Evolutionary conservation across 1,284 basidiomycete species (phyloP), one percentile per base, ranked within the genome.

Genomic region (Irpex sp.): DNA sequence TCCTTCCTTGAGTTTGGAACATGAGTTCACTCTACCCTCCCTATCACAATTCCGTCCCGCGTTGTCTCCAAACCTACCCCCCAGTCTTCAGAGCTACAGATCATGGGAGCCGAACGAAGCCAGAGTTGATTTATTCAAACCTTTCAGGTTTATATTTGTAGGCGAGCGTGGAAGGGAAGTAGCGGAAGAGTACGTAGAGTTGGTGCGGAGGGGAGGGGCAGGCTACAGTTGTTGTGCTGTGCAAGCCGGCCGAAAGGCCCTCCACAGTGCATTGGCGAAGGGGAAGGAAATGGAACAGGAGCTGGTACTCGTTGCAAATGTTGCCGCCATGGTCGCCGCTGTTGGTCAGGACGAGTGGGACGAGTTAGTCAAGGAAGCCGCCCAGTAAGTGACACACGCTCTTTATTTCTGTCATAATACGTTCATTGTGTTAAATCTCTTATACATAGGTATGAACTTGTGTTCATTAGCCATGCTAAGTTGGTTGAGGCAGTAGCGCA

Each of bases 91-190:
- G 68, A 75, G 72, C 1, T 75, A 81, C 67, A 78, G 75, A 19
- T 71, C 81, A 2, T 91, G 88, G 89, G 81, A 85, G 62, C 82
- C 83, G 0, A 84, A 84, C 61, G 85, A 86, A 67, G 82, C 78
- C 60, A 78, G 88, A 12, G 63, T 81, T 9, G 75, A 77, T 53
- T 74, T 91, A 64, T 77, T 91, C 21, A 69, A 72, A 5, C 71
- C 72, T 0, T 79, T 77, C 63, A 76, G 84, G 8, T 87, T 90
- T 65, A 67, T 90, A 4, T 83, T 85, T 59, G 73, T 86, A 1
- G 80, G 80, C 1, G 85, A 86, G 64, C 81, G 78, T 57, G 77
- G 77, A 0, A 73, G 79, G n/a, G 79, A 82, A 55, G 68, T 78
- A 0, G 78, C 80, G 19, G 69, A 68, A 6, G 82, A 82, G 23